Conservation (phyloP, 495 filamentous ascomycete species). For the Apodospora peruviana region DNA sequence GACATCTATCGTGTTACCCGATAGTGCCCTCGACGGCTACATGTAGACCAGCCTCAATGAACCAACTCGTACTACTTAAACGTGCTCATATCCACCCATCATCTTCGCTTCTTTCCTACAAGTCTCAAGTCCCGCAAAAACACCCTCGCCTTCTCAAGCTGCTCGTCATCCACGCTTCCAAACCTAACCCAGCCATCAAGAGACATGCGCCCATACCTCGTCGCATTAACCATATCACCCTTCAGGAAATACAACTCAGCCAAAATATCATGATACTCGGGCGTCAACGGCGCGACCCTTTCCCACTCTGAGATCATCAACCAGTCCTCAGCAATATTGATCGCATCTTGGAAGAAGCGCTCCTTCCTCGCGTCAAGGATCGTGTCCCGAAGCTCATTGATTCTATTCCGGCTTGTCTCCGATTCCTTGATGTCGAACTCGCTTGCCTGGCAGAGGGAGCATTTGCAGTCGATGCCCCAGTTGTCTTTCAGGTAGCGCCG, state of each 20-base stretch:
- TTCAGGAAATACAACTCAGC: conserved; percentile 29
- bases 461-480: conserved; percentile 36
- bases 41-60: no score
- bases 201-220: conserved; percentile 31
- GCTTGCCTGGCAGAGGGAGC: conserved; percentile 31
- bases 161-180: conserved; percentile 30
- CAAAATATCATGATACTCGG: conserved; percentile 33
- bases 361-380: conserved; percentile 24
- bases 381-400: conserved; percentile 25
- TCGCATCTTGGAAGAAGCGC: conserved; percentile 29
- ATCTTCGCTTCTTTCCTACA: not conserved
- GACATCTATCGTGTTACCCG: no score
- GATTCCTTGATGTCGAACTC: conserved; percentile 27
- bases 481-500: conserved; percentile 24
- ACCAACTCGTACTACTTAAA: no score
- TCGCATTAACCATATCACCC: conserved; percentile 27
- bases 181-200: conserved; percentile 29
- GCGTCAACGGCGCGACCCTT: conserved; percentile 22
- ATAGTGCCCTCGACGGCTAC: no score
- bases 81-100: not conserved
- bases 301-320: conserved; percentile 27
- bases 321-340: conserved; percentile 28
- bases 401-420: conserved; percentile 26
- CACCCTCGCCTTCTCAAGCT: conserved; percentile 21
- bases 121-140: conserved; percentile 12